phyloP scores from a whole-genome alignment of 768 basidiomycete genomes.

The Boletus coccyginus region DNA sequence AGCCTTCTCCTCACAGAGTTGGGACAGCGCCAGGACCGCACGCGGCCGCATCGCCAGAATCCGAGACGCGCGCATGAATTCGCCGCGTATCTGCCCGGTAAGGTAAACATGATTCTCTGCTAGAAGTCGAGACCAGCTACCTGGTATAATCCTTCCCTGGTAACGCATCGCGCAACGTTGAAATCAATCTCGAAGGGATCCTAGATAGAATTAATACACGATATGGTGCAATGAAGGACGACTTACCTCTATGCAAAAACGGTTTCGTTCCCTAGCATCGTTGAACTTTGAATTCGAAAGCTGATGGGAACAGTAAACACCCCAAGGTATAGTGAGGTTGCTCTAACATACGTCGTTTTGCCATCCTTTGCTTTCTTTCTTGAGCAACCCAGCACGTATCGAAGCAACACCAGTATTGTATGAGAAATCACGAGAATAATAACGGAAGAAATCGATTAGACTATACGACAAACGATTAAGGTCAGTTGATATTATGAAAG shows the following conservation, averaged over 20 bases:
- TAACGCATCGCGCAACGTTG: slow-evolving; percentile 96
- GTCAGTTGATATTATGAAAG: background rate
- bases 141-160: slow-evolving; percentile 92
- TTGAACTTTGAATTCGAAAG: slow-evolving; percentile 55
- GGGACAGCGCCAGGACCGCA: slow-evolving; percentile 77
- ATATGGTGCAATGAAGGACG: background rate
- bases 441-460: slow-evolving; percentile 96
- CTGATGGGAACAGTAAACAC: slow-evolving; percentile 28
- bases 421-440: slow-evolving; percentile 89
- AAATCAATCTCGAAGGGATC: slow-evolving; percentile 97
- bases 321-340: background rate
- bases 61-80: slow-evolving; percentile 94
- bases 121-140: slow-evolving; percentile 37
- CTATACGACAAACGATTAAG: slow-evolving; percentile 39
- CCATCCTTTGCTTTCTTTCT: slow-evolving; percentile 95
- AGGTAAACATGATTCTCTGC: background rate
- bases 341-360: slow-evolving; percentile 73
- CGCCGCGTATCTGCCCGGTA: slow-evolving; percentile 82
- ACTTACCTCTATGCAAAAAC: slow-evolving; percentile 90
- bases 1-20: slow-evolving; percentile 89
- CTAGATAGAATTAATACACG: slow-evolving; percentile 38
- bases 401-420: slow-evolving; percentile 92
- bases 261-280: slow-evolving; percentile 83
- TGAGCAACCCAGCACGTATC: slow-evolving; percentile 83
- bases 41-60: slow-evolving; percentile 79